phyloP scores from a whole-genome alignment of 2,329 filamentous ascomycete genomes.

The Aspergillus sp. region DNA sequence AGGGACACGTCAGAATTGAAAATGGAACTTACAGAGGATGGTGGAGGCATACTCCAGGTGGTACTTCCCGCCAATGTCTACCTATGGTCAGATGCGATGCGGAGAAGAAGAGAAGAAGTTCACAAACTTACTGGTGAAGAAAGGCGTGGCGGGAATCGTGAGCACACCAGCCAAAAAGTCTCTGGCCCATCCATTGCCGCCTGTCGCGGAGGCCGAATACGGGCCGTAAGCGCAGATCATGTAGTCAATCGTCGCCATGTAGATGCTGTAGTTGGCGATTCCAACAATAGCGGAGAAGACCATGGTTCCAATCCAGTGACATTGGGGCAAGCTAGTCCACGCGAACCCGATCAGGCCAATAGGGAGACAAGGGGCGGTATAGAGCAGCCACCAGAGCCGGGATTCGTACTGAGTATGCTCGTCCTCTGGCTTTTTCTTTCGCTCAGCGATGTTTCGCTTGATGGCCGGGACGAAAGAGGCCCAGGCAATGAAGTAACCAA shows the following conservation, averaged over 20 bases:
- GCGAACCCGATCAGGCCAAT: constrained; percentile 64
- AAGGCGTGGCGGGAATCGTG: constrained; percentile 60
- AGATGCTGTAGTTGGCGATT: constrained; percentile 63
- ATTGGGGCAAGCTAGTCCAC: constrained; percentile 55
- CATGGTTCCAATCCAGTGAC: constrained; percentile 64
- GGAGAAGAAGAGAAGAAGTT: constrained; percentile 1
- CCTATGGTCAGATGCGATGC: not conserved
- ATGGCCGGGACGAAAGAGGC: constrained; percentile 58
- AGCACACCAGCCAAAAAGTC: constrained; percentile 65
- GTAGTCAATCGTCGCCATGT: constrained; percentile 68
- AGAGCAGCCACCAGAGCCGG: constrained; percentile 61
- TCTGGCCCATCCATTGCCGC: constrained; percentile 65
- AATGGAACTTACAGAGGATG: constrained; percentile 52
- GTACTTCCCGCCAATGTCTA: constrained; percentile 55
- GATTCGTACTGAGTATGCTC: constrained; percentile 64
- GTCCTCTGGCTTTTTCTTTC: constrained; percentile 47
- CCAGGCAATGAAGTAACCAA: constrained; percentile 63
- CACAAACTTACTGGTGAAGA: constrained; percentile 38
- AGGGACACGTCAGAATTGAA: no score
- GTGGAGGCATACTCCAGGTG: constrained; percentile 61
- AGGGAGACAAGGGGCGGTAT: constrained; percentile 57
- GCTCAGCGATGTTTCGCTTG: constrained; percentile 47
- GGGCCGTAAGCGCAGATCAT: constrained; percentile 67
- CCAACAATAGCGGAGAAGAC: constrained; percentile 60
- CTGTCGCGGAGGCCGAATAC: constrained; percentile 65